Evolutionary conservation across 345 rosid genomes (phyloP), one percentile per base, ranked within the genome.

Genomic region (Citrus trifoliata): DNA sequence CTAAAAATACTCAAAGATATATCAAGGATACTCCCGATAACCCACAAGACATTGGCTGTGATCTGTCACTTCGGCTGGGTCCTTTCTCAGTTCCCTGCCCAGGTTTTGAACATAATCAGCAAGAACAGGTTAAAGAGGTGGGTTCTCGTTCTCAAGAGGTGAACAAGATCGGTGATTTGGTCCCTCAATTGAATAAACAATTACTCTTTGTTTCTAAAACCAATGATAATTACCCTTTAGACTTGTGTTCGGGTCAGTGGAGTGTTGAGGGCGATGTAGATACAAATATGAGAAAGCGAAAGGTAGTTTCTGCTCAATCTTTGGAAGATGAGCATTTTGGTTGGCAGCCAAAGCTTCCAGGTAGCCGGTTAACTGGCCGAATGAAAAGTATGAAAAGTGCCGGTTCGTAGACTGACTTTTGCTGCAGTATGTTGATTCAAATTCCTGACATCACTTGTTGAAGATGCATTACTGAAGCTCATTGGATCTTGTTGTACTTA

Each of bases 31-130:
- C 61, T 65, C 76, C 70, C 32, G 58, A 80, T 51, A 78, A 46
- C 24, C 77, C 73, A 8, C 69, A 51, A 18, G 84, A 82, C 27
- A 82, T 64, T 40, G 83, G 75, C 28, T 91, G 97, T 79, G 98
- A 94, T 83, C 86, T 94, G 7, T 91, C 98, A 2, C 76, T 94
- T 40, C 82, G 96, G 69, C 80, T 94, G 86, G 98, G 98, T 55
- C 92, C 94, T 82, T 80, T 80, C 32, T 75, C 87, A 13, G 71
- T 82, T 38, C 73, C 86, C 38, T 58, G 73, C 71, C 69, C 46
- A 4, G 64, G 59, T 75, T 77, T 48, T 37, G 73, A 66, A 35
- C 81, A 69, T 18, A 37, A n/a, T 28, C 76, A 71, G 48, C 68
- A 5, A 25, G 62, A 77, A 33, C 78, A 55, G 42, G 78, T 67